Evolutionary conservation across 176 grass and related monocot species (phyloP), one percentile per base, ranked within the genome.

Genomic region (Bothriochloa decipiens): DNA sequence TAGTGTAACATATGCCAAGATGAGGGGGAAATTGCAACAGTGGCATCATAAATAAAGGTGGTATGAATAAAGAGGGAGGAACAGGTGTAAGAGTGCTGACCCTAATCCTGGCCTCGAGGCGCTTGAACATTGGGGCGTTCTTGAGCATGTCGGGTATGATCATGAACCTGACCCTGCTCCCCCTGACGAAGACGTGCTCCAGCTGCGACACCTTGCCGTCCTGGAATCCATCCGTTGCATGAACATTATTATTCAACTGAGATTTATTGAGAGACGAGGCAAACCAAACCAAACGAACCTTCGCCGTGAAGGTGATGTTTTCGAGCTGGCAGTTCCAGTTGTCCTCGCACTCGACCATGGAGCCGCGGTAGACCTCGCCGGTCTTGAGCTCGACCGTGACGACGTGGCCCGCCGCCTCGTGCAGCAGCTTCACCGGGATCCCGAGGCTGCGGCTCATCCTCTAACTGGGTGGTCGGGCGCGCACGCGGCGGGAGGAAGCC

Each of bases 331-430:
- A 91, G 81, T 91, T 91, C 83, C 80, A 94, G 83, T 94, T 94
- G 83, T 87, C 86, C 67, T 91, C 86, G 83, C 76, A 94, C 76
- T 94, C 89, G 72, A 94, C 75, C 89, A 94, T 89, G 86, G 70
- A 81, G 49, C 86, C 92, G 4, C 86, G 83, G 86, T 88, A 90
- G 42, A 90, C 77, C 75, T 94, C 86, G 65, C 85, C 89, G 71
- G 77, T 91, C 89, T 96, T 99, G 74, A 96, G 87, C 79, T 99
- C 96, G 77, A 96, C 96, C 86, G 96, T 96, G 36, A 96, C 93
- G 7, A 96, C 89, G 68, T 99, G 91, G 73, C 93, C 96, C 41
- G 88, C 96, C 75, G 91, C 91, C 89, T 99, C 93, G 79, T 99
- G 96, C 75, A 99, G 82, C 49, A 96, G 84, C 91, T 99, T 99